phyloP scores from a whole-genome alignment of 2,329 filamentous ascomycete species.

The Alternaria tenuissima region DNA sequence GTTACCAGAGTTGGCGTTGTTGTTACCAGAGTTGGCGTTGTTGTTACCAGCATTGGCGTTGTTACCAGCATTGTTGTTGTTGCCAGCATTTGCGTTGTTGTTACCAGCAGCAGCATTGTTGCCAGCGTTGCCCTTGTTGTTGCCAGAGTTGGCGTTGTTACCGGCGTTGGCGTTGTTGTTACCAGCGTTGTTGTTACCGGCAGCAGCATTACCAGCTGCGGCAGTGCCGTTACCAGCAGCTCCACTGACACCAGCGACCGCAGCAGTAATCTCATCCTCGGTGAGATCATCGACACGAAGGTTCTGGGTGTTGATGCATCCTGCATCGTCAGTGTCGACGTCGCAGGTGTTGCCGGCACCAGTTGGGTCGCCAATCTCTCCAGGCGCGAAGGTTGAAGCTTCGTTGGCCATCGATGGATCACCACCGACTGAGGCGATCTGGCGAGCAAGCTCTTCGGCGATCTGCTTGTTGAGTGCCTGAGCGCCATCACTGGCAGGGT shows the following conservation, averaged over 20 bases:
- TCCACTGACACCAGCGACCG: constrained; percentile 51
- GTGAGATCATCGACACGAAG: constrained; percentile 64
- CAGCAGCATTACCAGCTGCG: constrained; percentile 15
- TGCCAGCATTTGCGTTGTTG: background rate
- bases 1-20: background rate
- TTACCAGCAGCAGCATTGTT: constrained; percentile 3
- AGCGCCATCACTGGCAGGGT: constrained; percentile 68
- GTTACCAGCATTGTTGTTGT: background rate
- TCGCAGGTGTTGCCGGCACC: constrained; percentile 64
- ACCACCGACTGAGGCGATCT: constrained; percentile 68
- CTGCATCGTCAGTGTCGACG: constrained; percentile 55
- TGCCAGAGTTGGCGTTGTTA: background rate
- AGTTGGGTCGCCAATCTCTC: constrained; percentile 61
- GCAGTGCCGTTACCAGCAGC: constrained; percentile 1
- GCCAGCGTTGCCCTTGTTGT: constrained; percentile 7
- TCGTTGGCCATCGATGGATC: constrained; percentile 69
- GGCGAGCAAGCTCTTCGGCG: constrained; percentile 65
- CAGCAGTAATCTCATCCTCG: constrained; percentile 60
- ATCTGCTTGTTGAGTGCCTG: constrained; percentile 68
- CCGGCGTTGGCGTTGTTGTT: background rate
- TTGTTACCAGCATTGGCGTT: too few relatives aligned
- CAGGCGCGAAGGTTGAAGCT: constrained; percentile 70
- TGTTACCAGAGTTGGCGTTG: too few relatives aligned
- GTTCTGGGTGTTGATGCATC: constrained; percentile 64
- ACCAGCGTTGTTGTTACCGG: constrained; percentile 12